phyloP scores from a whole-genome alignment of 441 rosid species.

The Dalechampia spathulata region DNA sequence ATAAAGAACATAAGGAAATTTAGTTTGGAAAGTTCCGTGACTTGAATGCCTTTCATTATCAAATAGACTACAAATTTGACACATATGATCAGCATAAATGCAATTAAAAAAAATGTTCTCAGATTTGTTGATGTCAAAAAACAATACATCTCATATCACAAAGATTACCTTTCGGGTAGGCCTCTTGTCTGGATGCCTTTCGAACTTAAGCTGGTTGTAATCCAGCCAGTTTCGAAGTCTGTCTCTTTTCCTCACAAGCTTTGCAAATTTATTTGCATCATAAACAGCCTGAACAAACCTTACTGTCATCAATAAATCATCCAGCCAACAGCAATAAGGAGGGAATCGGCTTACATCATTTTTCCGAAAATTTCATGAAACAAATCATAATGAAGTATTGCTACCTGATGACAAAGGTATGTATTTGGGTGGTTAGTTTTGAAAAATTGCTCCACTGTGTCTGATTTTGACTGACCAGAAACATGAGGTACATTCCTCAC shows the following conservation, averaged over 20 bases:
- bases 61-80: not conserved
- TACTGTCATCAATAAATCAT: slow-evolving; percentile 4
- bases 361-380: not conserved
- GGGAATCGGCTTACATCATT: not conserved
- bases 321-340: not conserved
- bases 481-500: slow-evolving; percentile 75
- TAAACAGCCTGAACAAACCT: slow-evolving; percentile 61
- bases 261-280: slow-evolving; percentile 71
- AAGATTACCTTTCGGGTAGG: slow-evolving; percentile 65
- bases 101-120: not conserved
- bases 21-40: not conserved
- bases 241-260: slow-evolving; percentile 63
- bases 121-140: too few relatives aligned
- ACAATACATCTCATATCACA: slow-evolving; percentile 3
- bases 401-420: slow-evolving; percentile 90
- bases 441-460: slow-evolving; percentile 70
- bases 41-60: not conserved
- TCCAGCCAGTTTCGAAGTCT: slow-evolving; percentile 87
- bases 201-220: slow-evolving; percentile 72
- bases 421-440: slow-evolving; percentile 78
- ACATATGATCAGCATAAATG: not conserved
- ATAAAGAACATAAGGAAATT: too few relatives aligned
- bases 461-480: slow-evolving; percentile 48
- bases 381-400: slow-evolving; percentile 5
- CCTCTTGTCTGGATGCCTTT: slow-evolving; percentile 71